phyloP scores from a whole-genome alignment of 2,329 filamentous ascomycete species.

The Plectosphaerella plurivora region DNA sequence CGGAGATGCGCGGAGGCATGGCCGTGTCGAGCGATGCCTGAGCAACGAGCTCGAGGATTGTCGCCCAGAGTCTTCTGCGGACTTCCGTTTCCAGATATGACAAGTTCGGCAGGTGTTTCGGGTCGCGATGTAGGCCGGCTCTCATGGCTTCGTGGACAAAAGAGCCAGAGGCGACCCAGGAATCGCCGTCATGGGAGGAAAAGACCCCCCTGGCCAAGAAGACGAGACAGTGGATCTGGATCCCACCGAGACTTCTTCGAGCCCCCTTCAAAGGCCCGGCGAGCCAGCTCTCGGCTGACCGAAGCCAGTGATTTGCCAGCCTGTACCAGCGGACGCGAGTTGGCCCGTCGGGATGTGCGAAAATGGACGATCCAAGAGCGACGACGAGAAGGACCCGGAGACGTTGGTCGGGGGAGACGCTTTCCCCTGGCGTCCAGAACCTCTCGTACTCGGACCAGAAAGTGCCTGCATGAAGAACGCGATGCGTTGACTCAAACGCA shows the following conservation, averaged over 20 bases:
- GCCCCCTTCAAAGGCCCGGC: conserved; percentile 31
- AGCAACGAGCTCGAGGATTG: background rate
- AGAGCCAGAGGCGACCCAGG: conserved; percentile 35
- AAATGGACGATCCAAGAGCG: conserved; percentile 32
- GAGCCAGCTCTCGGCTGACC: conserved; percentile 35
- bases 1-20: background rate
- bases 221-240: conserved; percentile 34
- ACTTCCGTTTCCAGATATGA: conserved; percentile 29
- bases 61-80: conserved; percentile 21
- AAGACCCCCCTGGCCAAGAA: conserved; percentile 35
- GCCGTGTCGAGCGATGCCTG: background rate
- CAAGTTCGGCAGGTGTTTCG: conserved; percentile 29
- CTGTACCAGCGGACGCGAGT: conserved; percentile 14
- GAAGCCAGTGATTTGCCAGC: conserved; percentile 31
- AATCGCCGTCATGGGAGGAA: conserved; percentile 32
- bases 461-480: conserved; percentile 47
- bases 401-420: conserved; percentile 14
- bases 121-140: conserved; percentile 39
- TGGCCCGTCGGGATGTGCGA: conserved; percentile 16
- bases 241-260: conserved; percentile 20
- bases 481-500: conserved; percentile 44
- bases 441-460: conserved; percentile 44
- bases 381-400: conserved; percentile 35
- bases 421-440: conserved; percentile 36
- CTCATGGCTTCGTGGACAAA: conserved; percentile 38